These are phyloP conservation scores for Tuctoria greenei DNA, from an alignment of 176 grass and related monocot species.

Conservation along the genomic window DNA sequence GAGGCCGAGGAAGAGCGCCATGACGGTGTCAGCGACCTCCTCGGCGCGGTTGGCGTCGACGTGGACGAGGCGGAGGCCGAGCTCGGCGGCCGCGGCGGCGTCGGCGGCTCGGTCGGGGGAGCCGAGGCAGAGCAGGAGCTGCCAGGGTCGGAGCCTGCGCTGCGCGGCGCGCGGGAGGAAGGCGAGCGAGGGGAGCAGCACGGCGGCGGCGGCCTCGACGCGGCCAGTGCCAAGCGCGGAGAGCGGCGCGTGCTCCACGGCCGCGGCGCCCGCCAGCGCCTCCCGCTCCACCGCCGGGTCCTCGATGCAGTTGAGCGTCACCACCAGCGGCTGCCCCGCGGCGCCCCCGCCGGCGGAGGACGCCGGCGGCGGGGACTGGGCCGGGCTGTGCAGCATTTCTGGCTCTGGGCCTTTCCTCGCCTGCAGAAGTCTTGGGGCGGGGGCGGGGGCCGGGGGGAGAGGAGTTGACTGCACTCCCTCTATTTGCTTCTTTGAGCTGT, in stretches of 20 bases:
- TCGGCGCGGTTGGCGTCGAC: slow-evolving; percentile 76
- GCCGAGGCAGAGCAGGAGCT: slow-evolving; percentile 84
- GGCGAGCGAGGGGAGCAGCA: slow-evolving; percentile 72
- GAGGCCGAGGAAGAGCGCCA: slow-evolving; percentile 91
- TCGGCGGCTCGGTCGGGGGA: slow-evolving; percentile 74
- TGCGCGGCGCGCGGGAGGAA: slow-evolving; percentile 88
- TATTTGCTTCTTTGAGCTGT: neutral
- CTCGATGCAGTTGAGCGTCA: slow-evolving; percentile 81
- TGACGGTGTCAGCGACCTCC: slow-evolving; percentile 90
- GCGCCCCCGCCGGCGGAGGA: neutral
- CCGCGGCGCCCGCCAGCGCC: slow-evolving; percentile 52
- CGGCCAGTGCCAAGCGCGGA: slow-evolving; percentile 50
- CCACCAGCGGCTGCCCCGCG: slow-evolving; percentile 52
- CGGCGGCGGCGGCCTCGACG: slow-evolving; percentile 65
- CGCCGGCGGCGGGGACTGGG: slow-evolving; percentile 24
- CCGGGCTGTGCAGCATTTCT: slow-evolving; percentile 48
- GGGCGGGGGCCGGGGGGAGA: neutral
- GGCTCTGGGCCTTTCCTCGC: slow-evolving; percentile 21
- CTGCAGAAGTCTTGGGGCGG: neutral
- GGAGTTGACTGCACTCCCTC: neutral
- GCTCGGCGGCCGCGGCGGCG: slow-evolving; percentile 66
- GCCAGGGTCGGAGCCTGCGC: slow-evolving; percentile 81
- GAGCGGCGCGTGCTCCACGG: slow-evolving; percentile 76
- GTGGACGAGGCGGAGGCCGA: slow-evolving; percentile 76
- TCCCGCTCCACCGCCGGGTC: slow-evolving; percentile 73